Base-by-base conservation (phyloP, 2,329 filamentous ascomycete genomes). In the Raffaelea ambrosiae region DNA sequence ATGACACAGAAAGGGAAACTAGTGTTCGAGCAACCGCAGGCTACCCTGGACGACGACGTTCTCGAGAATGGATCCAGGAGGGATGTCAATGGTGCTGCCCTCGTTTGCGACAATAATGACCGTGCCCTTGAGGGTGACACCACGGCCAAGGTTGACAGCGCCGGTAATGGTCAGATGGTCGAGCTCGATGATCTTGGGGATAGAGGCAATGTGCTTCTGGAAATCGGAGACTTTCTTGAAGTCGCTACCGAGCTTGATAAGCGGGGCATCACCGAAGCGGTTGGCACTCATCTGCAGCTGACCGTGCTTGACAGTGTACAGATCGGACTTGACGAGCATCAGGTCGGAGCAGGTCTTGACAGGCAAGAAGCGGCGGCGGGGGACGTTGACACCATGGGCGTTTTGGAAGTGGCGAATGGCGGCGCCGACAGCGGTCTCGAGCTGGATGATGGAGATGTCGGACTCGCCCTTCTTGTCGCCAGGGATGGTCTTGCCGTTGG, bases 151-250 rank as follows among this genome's bases (percentile, higher is more conserved):
- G 74, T 96, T 97, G 68, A 98, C 93, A 40, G 89, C 88, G 63
- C 93, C 93, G 33, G 93, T 98, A 61, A 98, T 95, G 63, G 93
- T 98, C 51, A 98, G 80, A 66, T 98, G 93, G 63, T 94, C 88
- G 43, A 93, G 80, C 74, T 94, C 88, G 57, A 93, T 81, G 59
- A 94, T 90, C 78, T 88, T 90, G 63, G 88, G 88, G 60, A 94
- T 94, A 55, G 84, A 88, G 11, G 85, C 77, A 58, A 94, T 90
- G 64, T 84, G 84, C 70, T 88, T 84, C 73, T 89, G 84, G 79
- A 94, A 94, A 74, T 89, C 93, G 1, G 91, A 97, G 36, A 98
- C 93, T 83, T 98, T 98, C 86, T 98, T 98, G 83, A 98, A 98
- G 78, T 98, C 93, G 62, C 83, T 83, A 60, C 93, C 93, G 47